Evolutionary conservation across 768 basidiomycete genomes (phyloP).

Genomic region (Mycena capillaripes): DNA sequence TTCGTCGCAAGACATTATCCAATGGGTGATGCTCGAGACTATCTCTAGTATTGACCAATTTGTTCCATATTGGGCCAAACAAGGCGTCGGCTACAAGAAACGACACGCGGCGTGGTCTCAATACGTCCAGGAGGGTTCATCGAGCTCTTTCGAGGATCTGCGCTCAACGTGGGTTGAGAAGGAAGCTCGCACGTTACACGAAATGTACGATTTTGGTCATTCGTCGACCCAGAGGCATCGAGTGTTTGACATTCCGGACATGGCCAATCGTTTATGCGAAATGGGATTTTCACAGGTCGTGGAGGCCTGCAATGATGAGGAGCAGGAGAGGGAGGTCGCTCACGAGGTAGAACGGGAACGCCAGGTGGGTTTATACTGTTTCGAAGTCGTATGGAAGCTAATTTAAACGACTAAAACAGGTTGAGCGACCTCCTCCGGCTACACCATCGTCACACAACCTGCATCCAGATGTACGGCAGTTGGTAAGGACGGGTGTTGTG

Average conservation of each 20-base stretch:
- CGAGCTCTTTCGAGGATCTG: background rate
- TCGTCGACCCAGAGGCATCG: slow-evolving; percentile 8
- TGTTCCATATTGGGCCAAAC: too few species aligned
- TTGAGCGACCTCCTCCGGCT: slow-evolving; percentile 51
- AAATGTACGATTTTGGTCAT: background rate
- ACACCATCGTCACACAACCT: slow-evolving; percentile 45
- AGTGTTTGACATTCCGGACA: slow-evolving; percentile 30
- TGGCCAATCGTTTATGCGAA: slow-evolving; percentile 42
- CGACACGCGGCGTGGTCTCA: slow-evolving; percentile 2
- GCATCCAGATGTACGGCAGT: slow-evolving; percentile 40
- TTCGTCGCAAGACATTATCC: slow-evolving; percentile 51
- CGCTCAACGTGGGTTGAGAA: slow-evolving; percentile 6
- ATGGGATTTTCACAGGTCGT: slow-evolving; percentile 45
- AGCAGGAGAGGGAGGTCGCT: slow-evolving; percentile 65
- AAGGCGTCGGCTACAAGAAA: slow-evolving; percentile 13
- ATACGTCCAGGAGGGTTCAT: background rate
- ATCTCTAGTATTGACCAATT: too few species aligned
- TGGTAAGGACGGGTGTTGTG: slow-evolving; percentile 49
- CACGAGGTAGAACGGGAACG: too few species aligned
- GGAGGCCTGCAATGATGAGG: slow-evolving; percentile 54
- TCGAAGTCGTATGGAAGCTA: background rate
- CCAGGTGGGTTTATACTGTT: background rate
- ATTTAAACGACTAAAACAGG: slow-evolving; percentile 34
- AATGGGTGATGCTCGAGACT: slow-evolving; percentile 54
- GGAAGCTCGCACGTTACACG: too few species aligned